These are phyloP conservation scores for Psilocybe cyanescens DNA, from an alignment of 768 basidiomycete species.

Conservation along the genomic window DNA sequence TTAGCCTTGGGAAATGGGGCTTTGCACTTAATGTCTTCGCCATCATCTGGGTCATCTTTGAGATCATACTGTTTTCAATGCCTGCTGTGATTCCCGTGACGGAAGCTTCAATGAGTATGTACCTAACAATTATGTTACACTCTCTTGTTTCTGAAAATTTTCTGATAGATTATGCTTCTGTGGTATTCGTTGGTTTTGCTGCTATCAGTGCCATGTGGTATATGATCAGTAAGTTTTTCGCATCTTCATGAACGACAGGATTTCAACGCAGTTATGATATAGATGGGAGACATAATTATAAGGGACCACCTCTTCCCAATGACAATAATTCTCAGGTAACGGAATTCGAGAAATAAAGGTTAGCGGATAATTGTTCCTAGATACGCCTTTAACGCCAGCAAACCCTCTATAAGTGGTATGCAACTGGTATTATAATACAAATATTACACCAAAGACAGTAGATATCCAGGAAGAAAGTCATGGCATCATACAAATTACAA, in stretches of 20 bases:
- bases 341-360: constrained; percentile 1
- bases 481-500: neutral
- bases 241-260: neutral
- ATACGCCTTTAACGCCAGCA: neutral
- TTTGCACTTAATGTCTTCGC: constrained; percentile 50
- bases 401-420: neutral
- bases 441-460: neutral
- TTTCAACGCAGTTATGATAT: neutral
- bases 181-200: constrained; percentile 68
- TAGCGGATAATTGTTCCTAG: neutral
- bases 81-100: constrained; percentile 64
- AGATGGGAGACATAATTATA: constrained; percentile 49
- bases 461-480: constrained; percentile 8
- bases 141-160: neutral
- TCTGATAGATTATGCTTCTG: constrained; percentile 63
- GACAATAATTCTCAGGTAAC: constrained; percentile 1
- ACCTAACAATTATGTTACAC: neutral
- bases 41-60: constrained; percentile 62
- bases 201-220: constrained; percentile 66
- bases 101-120: constrained; percentile 48
- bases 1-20: constrained; percentile 49
- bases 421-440: neutral
- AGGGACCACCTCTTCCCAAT: constrained; percentile 41
- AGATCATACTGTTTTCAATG: constrained; percentile 72
- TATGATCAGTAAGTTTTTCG: constrained; percentile 46